Evolutionary conservation across 2,329 filamentous ascomycete species (phyloP), one percentile per base, ranked within the genome.

Genomic region (Colletotrichum phormii): DNA sequence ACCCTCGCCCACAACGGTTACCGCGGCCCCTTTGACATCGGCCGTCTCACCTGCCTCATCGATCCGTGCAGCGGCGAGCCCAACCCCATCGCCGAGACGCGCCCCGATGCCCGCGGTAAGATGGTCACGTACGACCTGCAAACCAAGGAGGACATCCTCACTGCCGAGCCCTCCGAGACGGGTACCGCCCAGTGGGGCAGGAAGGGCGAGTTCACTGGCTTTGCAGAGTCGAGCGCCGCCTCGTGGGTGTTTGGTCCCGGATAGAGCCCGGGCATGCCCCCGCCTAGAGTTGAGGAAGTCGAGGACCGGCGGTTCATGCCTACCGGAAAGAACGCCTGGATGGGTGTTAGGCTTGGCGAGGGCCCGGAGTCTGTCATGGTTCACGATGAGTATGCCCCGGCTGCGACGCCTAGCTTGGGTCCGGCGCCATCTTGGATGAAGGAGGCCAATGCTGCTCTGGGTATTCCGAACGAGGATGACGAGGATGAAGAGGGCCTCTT

Each of bases 141-240:
- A 3, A 42, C 57, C 5, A 13, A 37, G 11, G n/a, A 51, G 11
- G 42, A 59, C 11, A 8, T 69, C 11, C 12, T 49, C 12, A 7
- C 33, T 4, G 51, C 58, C 12, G 22, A 18, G 24, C 53, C 65
- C 6, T 15, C 9, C 7, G 12, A 53, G 2, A 33, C 18, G 1
- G 69, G 69, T 5, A 15, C 13, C 29, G 46, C 64, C 8, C 26
- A 31, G 35, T 68, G 58, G 58, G 69, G 69, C 7, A 57, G 7
- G 6, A 69, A 59, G 31, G 69, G 69, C 15, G 69, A 72, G 42
- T 72, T 72, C 31, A n/a, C 26, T 9, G 64, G 69, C n/a, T 69
- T 72, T 22, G 26, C 15, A 12, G 65, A 54, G 12, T 67, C 60
- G 15, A 33, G 13, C 13, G 31, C 58, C 3, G 64, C 69, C 42